phyloP scores from a whole-genome alignment of 495 filamentous ascomycete species.

The Rostrohypoxylon terebratum region DNA sequence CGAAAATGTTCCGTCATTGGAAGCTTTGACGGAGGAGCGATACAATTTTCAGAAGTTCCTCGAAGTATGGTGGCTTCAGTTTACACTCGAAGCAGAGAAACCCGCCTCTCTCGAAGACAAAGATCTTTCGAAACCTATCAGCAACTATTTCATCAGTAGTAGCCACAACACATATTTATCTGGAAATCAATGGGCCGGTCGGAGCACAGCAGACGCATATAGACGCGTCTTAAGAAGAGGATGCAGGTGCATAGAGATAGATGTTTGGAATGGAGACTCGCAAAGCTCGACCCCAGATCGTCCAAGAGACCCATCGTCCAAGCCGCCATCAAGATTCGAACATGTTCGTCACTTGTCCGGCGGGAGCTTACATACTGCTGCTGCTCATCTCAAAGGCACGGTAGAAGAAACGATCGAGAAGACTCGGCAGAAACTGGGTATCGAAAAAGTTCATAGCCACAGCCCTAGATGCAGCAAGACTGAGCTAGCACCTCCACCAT shows the following conservation, averaged over 20 bases:
- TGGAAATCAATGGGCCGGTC: conserved; percentile 86
- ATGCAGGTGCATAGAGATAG: conserved; percentile 93
- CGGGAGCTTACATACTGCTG: conserved; percentile 48
- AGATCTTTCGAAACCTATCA: conserved; percentile 68
- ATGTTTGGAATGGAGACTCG: conserved; percentile 88
- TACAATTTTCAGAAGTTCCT: conserved; percentile 60
- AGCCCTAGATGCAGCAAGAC: conserved; percentile 55
- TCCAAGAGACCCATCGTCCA: conserved; percentile 31
- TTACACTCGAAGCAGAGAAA: conserved; percentile 52
- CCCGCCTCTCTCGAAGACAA: conserved; percentile 42
- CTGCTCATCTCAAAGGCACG: conserved; percentile 51
- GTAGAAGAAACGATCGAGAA: conserved; percentile 53
- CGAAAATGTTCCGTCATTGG: conserved; percentile 35
- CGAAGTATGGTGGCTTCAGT: conserved; percentile 53
- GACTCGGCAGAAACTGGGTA: conserved; percentile 42
- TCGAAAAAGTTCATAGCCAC: conserved; percentile 48
- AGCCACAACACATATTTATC: conserved; percentile 96
- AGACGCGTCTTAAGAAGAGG: conserved; percentile 75
- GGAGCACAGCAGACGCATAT: conserved; percentile 83
- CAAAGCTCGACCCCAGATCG: conserved; percentile 36
- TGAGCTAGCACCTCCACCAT: conserved; percentile 31
- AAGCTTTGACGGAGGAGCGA: conserved; percentile 40
- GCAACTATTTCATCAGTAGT: conserved; percentile 90
- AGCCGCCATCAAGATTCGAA: conserved; percentile 30
- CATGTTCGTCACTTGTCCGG: conserved; percentile 54